phyloP scores from a whole-genome alignment of 805 yeast genomes.

The Ogataea wickerhamii region DNA sequence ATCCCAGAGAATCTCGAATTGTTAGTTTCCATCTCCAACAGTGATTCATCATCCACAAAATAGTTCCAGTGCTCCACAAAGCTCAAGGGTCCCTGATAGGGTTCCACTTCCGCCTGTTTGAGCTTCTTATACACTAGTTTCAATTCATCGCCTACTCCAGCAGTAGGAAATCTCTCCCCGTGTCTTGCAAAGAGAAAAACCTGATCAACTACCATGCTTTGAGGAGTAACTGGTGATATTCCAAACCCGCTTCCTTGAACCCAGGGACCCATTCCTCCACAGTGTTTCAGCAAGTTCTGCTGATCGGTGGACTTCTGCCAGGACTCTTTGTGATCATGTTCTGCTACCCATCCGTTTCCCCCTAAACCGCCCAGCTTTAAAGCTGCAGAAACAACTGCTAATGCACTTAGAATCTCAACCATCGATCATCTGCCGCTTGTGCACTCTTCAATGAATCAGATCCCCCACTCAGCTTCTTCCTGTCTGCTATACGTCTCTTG shows the following conservation, averaged over 20 bases:
- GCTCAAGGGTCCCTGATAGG: conserved; percentile 46
- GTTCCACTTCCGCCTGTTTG: conserved; percentile 31
- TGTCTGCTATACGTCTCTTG: too few species aligned
- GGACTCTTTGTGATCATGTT: conserved; percentile 5
- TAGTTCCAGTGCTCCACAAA: conserved; percentile 55
- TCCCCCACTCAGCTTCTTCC: too few species aligned
- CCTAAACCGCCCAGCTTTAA: not conserved
- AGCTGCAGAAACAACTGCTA: not conserved
- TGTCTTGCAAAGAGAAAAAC: conserved; percentile 73
- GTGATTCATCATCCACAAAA: conserved; percentile 31
- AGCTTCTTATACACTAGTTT: conserved; percentile 32
- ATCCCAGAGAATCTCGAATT: conserved; percentile 53
- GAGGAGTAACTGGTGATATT: conserved; percentile 45
- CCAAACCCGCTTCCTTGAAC: conserved; percentile 51
- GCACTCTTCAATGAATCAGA: too few species aligned
- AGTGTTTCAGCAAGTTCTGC: conserved; percentile 44
- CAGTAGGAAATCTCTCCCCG: conserved; percentile 72
- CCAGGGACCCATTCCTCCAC: conserved; percentile 55
- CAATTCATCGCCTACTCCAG: conserved; percentile 30
- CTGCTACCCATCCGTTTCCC: not conserved
- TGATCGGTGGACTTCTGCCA: conserved; percentile 38
- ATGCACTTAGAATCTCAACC: not conserved
- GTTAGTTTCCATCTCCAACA: conserved; percentile 47
- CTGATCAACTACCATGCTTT: conserved; percentile 54
- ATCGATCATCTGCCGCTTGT: too few species aligned